A percentile compares a stretch with the other conserved stretches of the same genome.
Conservation (phyloP, 2,329 filamentous ascomycete species). For the Boeremia lycopersici region DNA sequence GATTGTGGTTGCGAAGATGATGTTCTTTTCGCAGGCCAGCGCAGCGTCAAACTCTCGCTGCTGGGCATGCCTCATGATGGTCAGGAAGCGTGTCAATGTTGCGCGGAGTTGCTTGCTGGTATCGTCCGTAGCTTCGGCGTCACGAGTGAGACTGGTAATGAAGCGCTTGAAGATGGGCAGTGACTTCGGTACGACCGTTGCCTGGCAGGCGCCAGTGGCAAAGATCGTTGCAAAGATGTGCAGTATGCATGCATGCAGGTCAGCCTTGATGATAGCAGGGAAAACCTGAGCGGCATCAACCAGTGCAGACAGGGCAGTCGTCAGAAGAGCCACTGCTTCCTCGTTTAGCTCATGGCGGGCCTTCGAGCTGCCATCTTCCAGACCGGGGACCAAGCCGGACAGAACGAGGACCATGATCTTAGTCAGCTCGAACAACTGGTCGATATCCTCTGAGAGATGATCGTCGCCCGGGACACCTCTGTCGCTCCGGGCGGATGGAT, state of each 20-base stretch:
- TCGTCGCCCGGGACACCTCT: slow-evolving; percentile 64
- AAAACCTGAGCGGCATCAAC: slow-evolving; percentile 96
- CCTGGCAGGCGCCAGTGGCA: slow-evolving; percentile 84
- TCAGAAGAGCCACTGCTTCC: slow-evolving; percentile 81
- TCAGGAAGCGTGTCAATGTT: slow-evolving; percentile 80
- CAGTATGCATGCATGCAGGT: slow-evolving; percentile 93
- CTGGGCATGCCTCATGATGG: slow-evolving; percentile 77
- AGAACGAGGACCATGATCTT: slow-evolving; percentile 94
- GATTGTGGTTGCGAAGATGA: slow-evolving; percentile 84
- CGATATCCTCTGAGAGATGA: slow-evolving; percentile 92
- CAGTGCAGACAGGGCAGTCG: slow-evolving; percentile 80
- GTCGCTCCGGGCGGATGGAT: slow-evolving; percentile 81
- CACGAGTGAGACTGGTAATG: slow-evolving; percentile 71
- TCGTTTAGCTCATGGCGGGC: slow-evolving; percentile 82
- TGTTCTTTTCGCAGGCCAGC: slow-evolving; percentile 89
- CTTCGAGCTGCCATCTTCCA: slow-evolving; percentile 62
- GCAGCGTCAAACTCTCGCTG: slow-evolving; percentile 78
- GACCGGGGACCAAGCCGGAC: slow-evolving; percentile 82
- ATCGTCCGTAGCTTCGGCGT: slow-evolving; percentile 51
- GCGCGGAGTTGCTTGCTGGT: slow-evolving; percentile 76
- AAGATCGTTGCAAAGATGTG: slow-evolving; percentile 96
- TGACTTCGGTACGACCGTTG: slow-evolving; percentile 85
- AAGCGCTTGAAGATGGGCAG: slow-evolving; percentile 93
- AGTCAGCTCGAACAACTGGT: slow-evolving; percentile 95
- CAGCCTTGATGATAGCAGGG: slow-evolving; percentile 93